phyloP scores from a whole-genome alignment of 208 protist genomes.

The Wallacemonas collosoma region DNA sequence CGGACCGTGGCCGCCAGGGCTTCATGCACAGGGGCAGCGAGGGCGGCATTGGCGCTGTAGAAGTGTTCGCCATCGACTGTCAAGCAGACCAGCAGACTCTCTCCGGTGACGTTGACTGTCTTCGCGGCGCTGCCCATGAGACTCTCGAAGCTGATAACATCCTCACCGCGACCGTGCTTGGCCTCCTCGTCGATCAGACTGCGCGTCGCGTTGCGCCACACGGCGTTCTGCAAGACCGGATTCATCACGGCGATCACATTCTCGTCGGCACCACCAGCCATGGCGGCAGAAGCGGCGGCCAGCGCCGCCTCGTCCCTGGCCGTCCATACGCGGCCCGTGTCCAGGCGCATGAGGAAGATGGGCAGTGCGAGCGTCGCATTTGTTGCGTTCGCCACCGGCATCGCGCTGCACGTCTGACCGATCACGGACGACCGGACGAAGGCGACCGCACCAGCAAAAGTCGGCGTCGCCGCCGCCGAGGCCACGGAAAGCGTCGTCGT shows the following conservation, averaged over 20 bases:
- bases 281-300: neutral
- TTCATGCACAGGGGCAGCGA: conserved; percentile 12
- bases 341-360: conserved; percentile 55
- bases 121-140: conserved; percentile 21
- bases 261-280: neutral
- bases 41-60: conserved; percentile 53
- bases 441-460: conserved; percentile 48
- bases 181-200: neutral
- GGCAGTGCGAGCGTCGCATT: conserved; percentile 36
- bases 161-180: neutral
- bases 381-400: conserved; percentile 20
- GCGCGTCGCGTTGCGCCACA: conserved; percentile 16
- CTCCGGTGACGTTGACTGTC: conserved; percentile 23
- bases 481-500: neutral
- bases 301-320: neutral
- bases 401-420: conserved; percentile 43
- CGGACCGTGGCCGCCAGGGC: conserved; percentile 14
- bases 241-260: conserved; percentile 11
- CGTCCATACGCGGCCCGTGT: conserved; percentile 32
- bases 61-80: conserved; percentile 65
- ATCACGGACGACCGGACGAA: conserved; percentile 47
- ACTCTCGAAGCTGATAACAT: conserved; percentile 25
- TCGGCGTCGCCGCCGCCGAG: conserved; percentile 28
- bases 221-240: conserved; percentile 21
- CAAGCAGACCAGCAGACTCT: conserved; percentile 55